Base-by-base conservation (phyloP, 2,329 filamentous ascomycete species). In the Penicillium decumbens region DNA sequence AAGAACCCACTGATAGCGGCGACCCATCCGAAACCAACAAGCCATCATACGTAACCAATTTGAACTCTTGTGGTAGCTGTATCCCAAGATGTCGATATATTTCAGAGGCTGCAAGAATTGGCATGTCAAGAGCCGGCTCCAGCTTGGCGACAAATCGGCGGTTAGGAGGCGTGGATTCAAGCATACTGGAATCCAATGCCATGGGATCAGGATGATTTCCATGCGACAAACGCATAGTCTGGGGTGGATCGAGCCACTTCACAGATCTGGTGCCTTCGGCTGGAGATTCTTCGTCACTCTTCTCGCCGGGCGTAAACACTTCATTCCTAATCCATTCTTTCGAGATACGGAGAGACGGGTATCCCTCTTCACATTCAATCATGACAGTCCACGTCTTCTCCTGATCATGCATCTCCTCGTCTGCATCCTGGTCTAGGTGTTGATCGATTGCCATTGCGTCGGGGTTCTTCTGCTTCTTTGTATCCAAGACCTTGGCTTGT, bases 301-400 rank as follows among this genome's bases (percentile, higher is more conserved):
- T 60, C 32, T 65, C 56, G 8, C 59, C 58, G 10, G 50, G 46
- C 15, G 64, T 66, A 23, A 75, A 63, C 7, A 66, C 58, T 12
- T 72, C 65, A 3, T 59, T 55, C 13, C 63, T 65, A 12, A 75
- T 59, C 73, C 73, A 76, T 20, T 73, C 64, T 54, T 72, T 72
- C 6, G 71, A 72, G 18, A 74, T 65, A 13, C 70, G 66, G 30
- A 75, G 65, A 6, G 72, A 71, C 1, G 73, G 73, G 47, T 71
- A 71, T 3, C 72, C 73, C 45, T 70, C 65, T 62, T 75, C 73
- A 50, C 73, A 75, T 51, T 74, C 72, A 29, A 76, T 64, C 47
- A 64, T 66, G 7, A 68, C 62, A 28, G 61, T 65, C 67, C 71
- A 74, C 30, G 65, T 51, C 29, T 62, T 59, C 8, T 55, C 46